A percentile compares a stretch with the other conserved stretches of the same genome.
Conservation (phyloP, 2,329 filamentous ascomycete genomes). For the Sclerotinia trifoliorum region DNA sequence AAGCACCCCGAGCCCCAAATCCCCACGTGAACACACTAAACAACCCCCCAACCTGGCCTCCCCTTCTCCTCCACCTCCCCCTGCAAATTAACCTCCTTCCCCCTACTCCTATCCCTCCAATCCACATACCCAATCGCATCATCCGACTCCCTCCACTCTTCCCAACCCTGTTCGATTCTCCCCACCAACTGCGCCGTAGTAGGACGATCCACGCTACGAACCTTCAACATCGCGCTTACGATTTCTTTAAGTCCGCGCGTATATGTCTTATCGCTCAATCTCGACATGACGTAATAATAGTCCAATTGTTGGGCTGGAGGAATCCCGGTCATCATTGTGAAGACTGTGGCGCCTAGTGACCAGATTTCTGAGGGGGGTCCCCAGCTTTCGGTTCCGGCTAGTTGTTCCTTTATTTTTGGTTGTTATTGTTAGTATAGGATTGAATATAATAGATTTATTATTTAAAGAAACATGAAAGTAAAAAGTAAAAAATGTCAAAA, state of each 20-base stretch:
- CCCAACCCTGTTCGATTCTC: conserved; percentile 30
- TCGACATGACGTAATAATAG: conserved; percentile 34
- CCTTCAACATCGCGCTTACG: conserved; percentile 32
- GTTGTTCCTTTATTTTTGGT: conserved; percentile 32
- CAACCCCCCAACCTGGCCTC: conserved; percentile 3
- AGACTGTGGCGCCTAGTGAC: conserved; percentile 36
- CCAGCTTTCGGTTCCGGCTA: conserved; percentile 28
- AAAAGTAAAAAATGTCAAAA: too few relatives aligned
- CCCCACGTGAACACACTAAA: background rate
- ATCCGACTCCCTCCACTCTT: conserved; percentile 32
- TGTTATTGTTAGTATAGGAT: too few relatives aligned
- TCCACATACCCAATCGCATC: conserved; percentile 32
- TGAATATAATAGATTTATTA: too few relatives aligned
- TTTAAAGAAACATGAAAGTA: too few relatives aligned
- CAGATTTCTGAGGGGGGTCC: conserved; percentile 34
- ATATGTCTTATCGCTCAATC: conserved; percentile 34
- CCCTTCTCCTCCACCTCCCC: conserved; percentile 5
- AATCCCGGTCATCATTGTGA: conserved; percentile 38
- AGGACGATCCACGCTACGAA: conserved; percentile 28
- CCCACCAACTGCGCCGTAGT: conserved; percentile 27
- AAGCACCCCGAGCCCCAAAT: background rate
- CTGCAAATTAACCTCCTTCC: conserved; percentile 1
- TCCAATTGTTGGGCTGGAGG: conserved; percentile 32
- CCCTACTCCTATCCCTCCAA: conserved; percentile 15
- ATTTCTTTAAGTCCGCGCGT: conserved; percentile 31